Conservation (phyloP, 495 filamentous ascomycete species). For the Penicilliopsis zonata region DNA sequence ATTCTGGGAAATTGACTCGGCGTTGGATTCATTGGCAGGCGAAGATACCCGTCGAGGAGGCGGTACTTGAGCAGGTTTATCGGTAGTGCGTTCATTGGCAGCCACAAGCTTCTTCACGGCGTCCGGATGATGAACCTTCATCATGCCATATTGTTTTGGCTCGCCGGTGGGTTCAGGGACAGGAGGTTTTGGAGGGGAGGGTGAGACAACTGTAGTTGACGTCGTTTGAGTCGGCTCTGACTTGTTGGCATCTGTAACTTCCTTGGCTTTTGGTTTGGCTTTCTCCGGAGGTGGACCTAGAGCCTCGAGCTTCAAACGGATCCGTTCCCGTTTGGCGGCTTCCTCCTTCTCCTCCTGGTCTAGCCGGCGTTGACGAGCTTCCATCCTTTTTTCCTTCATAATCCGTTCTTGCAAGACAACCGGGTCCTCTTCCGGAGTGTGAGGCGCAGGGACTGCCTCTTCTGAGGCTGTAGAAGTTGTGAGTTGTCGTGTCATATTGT, state of each 20-base stretch:
- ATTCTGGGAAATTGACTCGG: slow-evolving; percentile 17
- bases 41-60: slow-evolving; percentile 20
- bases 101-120: slow-evolving; percentile 29
- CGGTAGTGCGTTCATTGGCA: slow-evolving; percentile 21
- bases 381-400: slow-evolving; percentile 72
- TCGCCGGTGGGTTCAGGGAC: slow-evolving; percentile 38
- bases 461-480: slow-evolving; percentile 17
- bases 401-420: slow-evolving; percentile 63
- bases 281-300: slow-evolving; percentile 55
- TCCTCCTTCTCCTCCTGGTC: slow-evolving; percentile 78
- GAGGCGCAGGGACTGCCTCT: slow-evolving; percentile 16
- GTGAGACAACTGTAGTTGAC: slow-evolving; percentile 10
- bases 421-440: slow-evolving; percentile 40
- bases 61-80: slow-evolving; percentile 18
- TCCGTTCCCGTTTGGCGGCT: slow-evolving; percentile 66
- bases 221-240: slow-evolving; percentile 11
- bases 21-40: slow-evolving; percentile 20
- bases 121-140: slow-evolving; percentile 44
- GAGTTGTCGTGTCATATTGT: slow-evolving; percentile 7
- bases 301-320: slow-evolving; percentile 69
- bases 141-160: slow-evolving; percentile 46
- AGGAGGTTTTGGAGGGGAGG: slow-evolving; percentile 41
- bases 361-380: slow-evolving; percentile 62
- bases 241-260: slow-evolving; percentile 18
- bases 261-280: slow-evolving; percentile 35